phyloP scores from a whole-genome alignment of 2,329 filamentous ascomycete species.

The Fusarium humuli region DNA sequence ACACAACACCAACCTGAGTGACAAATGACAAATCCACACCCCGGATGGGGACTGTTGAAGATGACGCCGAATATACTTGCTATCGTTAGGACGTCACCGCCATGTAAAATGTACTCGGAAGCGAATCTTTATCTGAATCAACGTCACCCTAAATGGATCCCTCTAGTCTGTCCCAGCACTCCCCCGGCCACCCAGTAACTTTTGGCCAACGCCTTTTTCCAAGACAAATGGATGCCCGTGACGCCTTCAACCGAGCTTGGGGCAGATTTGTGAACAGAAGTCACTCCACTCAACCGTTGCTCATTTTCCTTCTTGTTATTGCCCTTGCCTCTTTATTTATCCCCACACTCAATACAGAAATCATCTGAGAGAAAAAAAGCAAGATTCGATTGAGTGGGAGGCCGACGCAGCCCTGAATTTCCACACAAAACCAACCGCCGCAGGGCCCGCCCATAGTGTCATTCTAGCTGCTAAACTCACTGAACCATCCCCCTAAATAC shows the following conservation, averaged over 20 bases:
- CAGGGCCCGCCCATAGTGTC: slow-evolving; percentile 24
- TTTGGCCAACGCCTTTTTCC: slow-evolving; percentile 30
- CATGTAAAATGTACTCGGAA: slow-evolving; percentile 19
- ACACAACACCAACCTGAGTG: slow-evolving; percentile 5
- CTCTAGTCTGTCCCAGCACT: slow-evolving; percentile 21
- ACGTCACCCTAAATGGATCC: slow-evolving; percentile 38
- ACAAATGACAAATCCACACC: slow-evolving; percentile 34
- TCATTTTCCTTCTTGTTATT: slow-evolving; percentile 28
- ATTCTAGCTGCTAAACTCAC: slow-evolving; percentile 13
- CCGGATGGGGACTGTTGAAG: slow-evolving; percentile 31
- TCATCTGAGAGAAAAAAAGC: slow-evolving; percentile 7
- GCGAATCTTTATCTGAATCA: slow-evolving; percentile 29
- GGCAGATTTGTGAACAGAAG: slow-evolving; percentile 16
- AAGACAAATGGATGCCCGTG: slow-evolving; percentile 39
- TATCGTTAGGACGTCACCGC: slow-evolving; percentile 20
- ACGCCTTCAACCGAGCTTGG: slow-evolving; percentile 36
- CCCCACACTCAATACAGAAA: slow-evolving; percentile 10
- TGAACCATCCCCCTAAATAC: slow-evolving; percentile 16
- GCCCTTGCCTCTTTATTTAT: slow-evolving; percentile 23
- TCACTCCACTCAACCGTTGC: slow-evolving; percentile 31
- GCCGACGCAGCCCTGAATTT: background rate
- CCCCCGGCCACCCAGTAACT: slow-evolving; percentile 36
- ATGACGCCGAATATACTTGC: slow-evolving; percentile 31
- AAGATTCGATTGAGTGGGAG: slow-evolving; percentile 4
- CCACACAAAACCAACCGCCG: background rate